Evolutionary conservation across 495 filamentous ascomycete species (phyloP), one percentile per base, ranked within the genome.

Genomic region (Hypoxylon trugodes): DNA sequence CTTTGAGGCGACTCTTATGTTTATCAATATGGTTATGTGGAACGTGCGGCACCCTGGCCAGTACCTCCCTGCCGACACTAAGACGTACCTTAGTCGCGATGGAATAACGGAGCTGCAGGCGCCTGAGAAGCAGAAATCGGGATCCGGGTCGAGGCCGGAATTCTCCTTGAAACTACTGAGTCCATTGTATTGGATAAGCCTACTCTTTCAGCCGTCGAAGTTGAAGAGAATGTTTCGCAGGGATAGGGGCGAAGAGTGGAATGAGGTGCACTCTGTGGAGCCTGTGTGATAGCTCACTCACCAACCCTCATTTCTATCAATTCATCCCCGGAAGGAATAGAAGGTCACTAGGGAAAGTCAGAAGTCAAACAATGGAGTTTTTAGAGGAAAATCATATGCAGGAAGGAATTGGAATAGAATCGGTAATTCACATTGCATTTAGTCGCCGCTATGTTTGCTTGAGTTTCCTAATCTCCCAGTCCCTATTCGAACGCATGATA

Each of bases 21-120:
- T 48, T 12, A 48, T 48, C 28, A 33, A 48, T 7, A 48, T 48
- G 45, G 30, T 19, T 4, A 33, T 48, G 45, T 48, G 45, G 45
- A 48, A 48, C 10, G 25, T 33, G 7, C 45, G 45, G 5, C 45
- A 48, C n/a, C 45, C 45, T 3, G 45, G 26, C 15, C 45, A 25
- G 19, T 48, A 21, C 16, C 45, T 48, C 45, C 45, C 45, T 10
- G 15, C 45, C 15, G 45, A 48, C 8, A 48, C 10, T 16, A 48
- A 25, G 45, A 48, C 7, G 6, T 48, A 48, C 4, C 28, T 48
- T 12, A 19, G 26, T 4, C 45, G 45, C 26, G 45, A 48, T 6
- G 45, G 45, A 1, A 28, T 33, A 16, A 48, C 45, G 7, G 45
- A 33, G 26, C 8, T 35, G 6, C 30, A 33, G 13, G 26, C 26